phyloP scores from a whole-genome alignment of 306 rosid genomes.

The Cotoneaster glaucophyllus region DNA sequence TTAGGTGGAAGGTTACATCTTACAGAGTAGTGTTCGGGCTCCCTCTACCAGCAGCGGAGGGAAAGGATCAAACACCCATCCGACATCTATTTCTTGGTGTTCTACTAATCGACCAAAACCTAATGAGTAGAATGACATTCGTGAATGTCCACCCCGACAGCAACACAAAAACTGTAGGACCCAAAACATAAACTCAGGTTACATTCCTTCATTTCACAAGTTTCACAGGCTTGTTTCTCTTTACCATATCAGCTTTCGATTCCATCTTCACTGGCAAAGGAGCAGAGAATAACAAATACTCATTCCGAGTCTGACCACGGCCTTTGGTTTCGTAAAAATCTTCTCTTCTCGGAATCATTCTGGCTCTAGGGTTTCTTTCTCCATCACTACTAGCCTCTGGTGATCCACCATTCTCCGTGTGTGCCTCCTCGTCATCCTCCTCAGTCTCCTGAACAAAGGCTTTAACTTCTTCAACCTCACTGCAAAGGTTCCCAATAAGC shows the following conservation, averaged over 20 bases:
- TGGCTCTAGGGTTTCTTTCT: constrained; percentile 31
- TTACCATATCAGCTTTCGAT: constrained; percentile 41
- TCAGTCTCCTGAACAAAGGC: constrained; percentile 40
- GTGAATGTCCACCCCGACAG: constrained; percentile 16
- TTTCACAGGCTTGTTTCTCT: constrained; percentile 42
- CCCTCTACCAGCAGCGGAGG: background rate
- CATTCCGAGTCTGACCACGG: constrained; percentile 21
- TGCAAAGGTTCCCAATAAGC: constrained; percentile 29
- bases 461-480: constrained; percentile 44
- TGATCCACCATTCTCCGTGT: constrained; percentile 27
- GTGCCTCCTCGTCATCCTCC: constrained; percentile 48
- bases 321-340: constrained; percentile 21
- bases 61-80: background rate
- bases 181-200: background rate
- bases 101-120: constrained; percentile 14
- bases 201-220: constrained; percentile 27
- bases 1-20: constrained; percentile 1
- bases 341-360: constrained; percentile 21
- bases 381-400: constrained; percentile 44
- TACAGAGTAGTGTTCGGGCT: background rate
- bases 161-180: constrained; percentile 14
- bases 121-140: constrained; percentile 12
- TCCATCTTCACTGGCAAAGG: constrained; percentile 88
- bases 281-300: constrained; percentile 47
- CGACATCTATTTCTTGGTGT: constrained; percentile 6